Percentiles rank a stretch among this genome's conserved stretches.
These are phyloP conservation scores for Ophiostoma sp. DNA, from an alignment of 2,329 filamentous ascomycete genomes.

Conservation along the genomic window DNA sequence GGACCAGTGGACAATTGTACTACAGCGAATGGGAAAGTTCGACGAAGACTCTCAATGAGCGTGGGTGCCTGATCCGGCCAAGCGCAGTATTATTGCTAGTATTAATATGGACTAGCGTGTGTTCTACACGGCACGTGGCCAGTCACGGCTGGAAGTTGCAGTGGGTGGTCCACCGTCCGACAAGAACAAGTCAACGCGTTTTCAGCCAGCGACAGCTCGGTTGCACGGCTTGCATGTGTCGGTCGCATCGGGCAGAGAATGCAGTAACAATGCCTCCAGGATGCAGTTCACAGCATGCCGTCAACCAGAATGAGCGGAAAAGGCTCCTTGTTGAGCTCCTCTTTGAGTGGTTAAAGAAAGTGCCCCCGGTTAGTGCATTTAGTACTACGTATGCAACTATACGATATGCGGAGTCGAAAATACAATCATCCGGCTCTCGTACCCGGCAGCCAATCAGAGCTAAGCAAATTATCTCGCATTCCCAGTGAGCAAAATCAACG, in stretches of 20 bases:
- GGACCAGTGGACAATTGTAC: background rate
- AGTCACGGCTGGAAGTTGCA: slow-evolving; percentile 29
- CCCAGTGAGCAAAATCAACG: slow-evolving; percentile 23
- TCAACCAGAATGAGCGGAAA: background rate
- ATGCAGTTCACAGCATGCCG: background rate
- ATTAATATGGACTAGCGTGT: background rate
- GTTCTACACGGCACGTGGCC: slow-evolving; percentile 28
- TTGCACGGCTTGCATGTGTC: slow-evolving; percentile 8
- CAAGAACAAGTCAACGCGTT: background rate
- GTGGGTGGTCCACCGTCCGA: background rate
- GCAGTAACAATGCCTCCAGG: background rate
- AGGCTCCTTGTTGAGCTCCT: background rate
- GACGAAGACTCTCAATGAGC: background rate
- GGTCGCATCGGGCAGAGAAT: background rate
- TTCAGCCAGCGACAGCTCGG: slow-evolving; percentile 3
- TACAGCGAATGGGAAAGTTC: background rate
- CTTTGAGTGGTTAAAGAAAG: background rate
- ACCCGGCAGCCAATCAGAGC: slow-evolving; percentile 27
- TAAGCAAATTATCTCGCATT: slow-evolving; percentile 29
- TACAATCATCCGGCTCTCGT: slow-evolving; percentile 22
- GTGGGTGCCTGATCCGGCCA: background rate
- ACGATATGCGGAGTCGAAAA: slow-evolving; percentile 17
- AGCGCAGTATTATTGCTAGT: slow-evolving; percentile 10
- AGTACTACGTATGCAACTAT: background rate
- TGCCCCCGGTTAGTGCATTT: background rate